Conservation (phyloP, 257 asterid genomes). For the Linderniella brevidens region DNA sequence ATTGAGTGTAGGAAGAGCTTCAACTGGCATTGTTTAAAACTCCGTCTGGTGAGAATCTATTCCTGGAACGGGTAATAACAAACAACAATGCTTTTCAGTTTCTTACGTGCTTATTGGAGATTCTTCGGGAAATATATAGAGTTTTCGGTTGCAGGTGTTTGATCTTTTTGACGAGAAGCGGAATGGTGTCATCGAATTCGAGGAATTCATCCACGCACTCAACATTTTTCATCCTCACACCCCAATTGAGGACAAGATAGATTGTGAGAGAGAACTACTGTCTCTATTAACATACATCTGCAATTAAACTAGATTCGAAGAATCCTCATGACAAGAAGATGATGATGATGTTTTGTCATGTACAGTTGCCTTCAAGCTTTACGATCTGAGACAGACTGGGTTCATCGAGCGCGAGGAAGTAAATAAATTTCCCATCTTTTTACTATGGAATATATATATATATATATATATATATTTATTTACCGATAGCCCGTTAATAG, state of each 20-base stretch:
- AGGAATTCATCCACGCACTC: slow-evolving; percentile 60
- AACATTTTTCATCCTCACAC: slow-evolving; percentile 60
- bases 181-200: slow-evolving; percentile 74
- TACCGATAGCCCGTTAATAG: background rate
- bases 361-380: slow-evolving; percentile 46
- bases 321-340: background rate
- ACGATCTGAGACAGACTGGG: slow-evolving; percentile 43
- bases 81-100: background rate
- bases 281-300: slow-evolving; percentile 20
- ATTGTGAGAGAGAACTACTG: slow-evolving; percentile 26
- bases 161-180: slow-evolving; percentile 40
- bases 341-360: slow-evolving; percentile 7
- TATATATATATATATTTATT: background rate
- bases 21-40: slow-evolving; percentile 65
- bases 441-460: background rate
- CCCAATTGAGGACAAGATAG: slow-evolving; percentile 50
- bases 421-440: slow-evolving; percentile 2
- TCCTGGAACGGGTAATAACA: slow-evolving; percentile 64
- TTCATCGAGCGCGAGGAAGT: slow-evolving; percentile 48
- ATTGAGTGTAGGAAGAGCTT: slow-evolving; percentile 61
- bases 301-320: slow-evolving; percentile 8
- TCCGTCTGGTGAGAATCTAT: slow-evolving; percentile 55
- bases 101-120: background rate
- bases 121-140: background rate
- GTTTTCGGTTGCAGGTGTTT: slow-evolving; percentile 28